These are phyloP conservation scores for Jamesozyma spencerorum DNA, from an alignment of 805 yeast genomes.

Conservation along the genomic window DNA sequence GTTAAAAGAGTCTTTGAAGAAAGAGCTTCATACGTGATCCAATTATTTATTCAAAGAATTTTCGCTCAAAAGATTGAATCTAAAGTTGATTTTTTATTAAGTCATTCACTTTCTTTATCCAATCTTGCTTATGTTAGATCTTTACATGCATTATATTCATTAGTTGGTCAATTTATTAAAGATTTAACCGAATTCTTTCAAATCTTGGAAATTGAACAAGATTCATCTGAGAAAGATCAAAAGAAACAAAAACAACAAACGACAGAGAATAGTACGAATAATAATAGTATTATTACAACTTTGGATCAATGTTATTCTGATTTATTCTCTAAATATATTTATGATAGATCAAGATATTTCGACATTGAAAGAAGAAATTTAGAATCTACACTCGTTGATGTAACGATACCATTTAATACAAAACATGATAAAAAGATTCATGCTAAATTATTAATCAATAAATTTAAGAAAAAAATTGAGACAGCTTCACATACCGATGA, in stretches of 20 bases:
- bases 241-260: too few species aligned
- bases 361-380: constrained; percentile 60
- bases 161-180: constrained; percentile 51
- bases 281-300: constrained; percentile 24
- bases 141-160: constrained; percentile 54
- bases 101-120: constrained; percentile 52
- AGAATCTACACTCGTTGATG: constrained; percentile 32
- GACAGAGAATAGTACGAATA: not conserved
- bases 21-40: constrained; percentile 53
- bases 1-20: constrained; percentile 66
- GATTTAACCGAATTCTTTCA: constrained; percentile 54
- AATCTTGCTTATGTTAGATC: constrained; percentile 68
- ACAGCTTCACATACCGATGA: constrained; percentile 3
- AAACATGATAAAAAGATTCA: constrained; percentile 28
- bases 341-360: constrained; percentile 56
- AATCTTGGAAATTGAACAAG: constrained; percentile 34
- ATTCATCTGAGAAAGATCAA: constrained; percentile 16
- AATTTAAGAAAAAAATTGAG: constrained; percentile 23
- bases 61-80: constrained; percentile 63
- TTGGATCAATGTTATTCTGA: constrained; percentile 70
- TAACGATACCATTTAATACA: constrained; percentile 27
- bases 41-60: constrained; percentile 62
- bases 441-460: constrained; percentile 21
- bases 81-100: constrained; percentile 48
- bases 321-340: constrained; percentile 59